Percentiles rank a stretch among this genome's conserved stretches.
These are phyloP conservation scores for Arthromyces matolae DNA, from an alignment of 768 basidiomycete genomes.

Conservation along the genomic window DNA sequence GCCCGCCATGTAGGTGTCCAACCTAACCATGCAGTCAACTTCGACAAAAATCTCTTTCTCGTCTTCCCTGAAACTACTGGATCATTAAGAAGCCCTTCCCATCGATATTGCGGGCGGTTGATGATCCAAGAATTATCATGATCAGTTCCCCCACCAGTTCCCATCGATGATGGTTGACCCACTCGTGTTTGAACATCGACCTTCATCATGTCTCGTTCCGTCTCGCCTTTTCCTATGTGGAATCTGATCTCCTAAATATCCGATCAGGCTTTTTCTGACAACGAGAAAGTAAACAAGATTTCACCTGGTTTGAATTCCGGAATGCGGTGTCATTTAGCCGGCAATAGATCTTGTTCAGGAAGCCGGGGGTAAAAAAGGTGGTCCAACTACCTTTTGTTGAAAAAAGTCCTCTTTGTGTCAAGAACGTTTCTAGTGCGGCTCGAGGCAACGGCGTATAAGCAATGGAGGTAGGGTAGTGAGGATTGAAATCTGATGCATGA, in stretches of 20 bases:
- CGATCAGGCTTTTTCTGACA: background rate
- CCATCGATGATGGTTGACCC: slow-evolving; percentile 48
- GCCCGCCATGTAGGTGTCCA: slow-evolving; percentile 60
- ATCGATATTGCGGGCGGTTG: slow-evolving; percentile 58
- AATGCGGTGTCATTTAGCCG: slow-evolving; percentile 68
- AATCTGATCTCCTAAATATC: slow-evolving; percentile 52
- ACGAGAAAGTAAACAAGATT: slow-evolving; percentile 13
- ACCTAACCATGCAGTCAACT: slow-evolving; percentile 67
- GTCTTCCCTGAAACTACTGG: slow-evolving; percentile 36
- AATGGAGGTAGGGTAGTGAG: slow-evolving; percentile 67
- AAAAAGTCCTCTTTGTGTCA: slow-evolving; percentile 57
- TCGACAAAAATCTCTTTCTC: slow-evolving; percentile 41
- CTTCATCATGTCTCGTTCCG: slow-evolving; percentile 61
- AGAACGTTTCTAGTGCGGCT: slow-evolving; percentile 58
- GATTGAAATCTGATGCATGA: slow-evolving; percentile 62
- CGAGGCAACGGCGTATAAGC: slow-evolving; percentile 70
- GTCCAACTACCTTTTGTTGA: slow-evolving; percentile 38
- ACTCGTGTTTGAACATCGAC: slow-evolving; percentile 51
- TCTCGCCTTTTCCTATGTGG: slow-evolving; percentile 50
- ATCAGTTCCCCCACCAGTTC: slow-evolving; percentile 69
- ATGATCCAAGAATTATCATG: slow-evolving; percentile 61
- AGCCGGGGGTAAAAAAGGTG: slow-evolving; percentile 58
- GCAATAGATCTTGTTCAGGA: slow-evolving; percentile 70
- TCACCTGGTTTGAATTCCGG: slow-evolving; percentile 47
- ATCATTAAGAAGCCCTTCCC: slow-evolving; percentile 67